A percentile compares a stretch with the other conserved stretches of the same genome.
Conservation (phyloP, 2,329 filamentous ascomycete species). For the Fusarium irregulare region DNA sequence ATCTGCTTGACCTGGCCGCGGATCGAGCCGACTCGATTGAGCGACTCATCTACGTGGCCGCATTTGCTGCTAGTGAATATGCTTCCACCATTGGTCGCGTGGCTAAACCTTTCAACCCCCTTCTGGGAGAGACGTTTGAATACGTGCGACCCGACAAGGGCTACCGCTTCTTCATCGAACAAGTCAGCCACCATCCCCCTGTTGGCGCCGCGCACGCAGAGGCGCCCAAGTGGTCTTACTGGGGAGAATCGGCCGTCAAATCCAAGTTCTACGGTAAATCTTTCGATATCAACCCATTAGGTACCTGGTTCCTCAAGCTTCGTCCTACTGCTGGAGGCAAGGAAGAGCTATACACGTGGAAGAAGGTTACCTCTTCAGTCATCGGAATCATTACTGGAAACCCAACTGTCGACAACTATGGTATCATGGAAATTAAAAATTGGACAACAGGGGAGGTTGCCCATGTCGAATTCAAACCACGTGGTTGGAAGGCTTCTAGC, state of each 20-base stretch:
- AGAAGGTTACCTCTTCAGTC: slow-evolving; percentile 98
- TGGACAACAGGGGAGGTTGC: slow-evolving; percentile 95
- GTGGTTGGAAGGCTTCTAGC: slow-evolving; percentile 94
- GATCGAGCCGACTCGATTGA: slow-evolving; percentile 89
- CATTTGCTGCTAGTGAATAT: slow-evolving; percentile 96
- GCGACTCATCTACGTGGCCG: slow-evolving; percentile 91
- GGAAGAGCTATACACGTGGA: slow-evolving; percentile 96
- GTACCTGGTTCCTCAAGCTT: slow-evolving; percentile 94
- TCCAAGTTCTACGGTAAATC: slow-evolving; percentile 98
- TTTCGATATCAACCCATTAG: slow-evolving; percentile 95
- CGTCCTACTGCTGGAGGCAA: slow-evolving; percentile 79
- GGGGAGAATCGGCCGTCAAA: slow-evolving; percentile 92
- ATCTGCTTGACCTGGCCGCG: slow-evolving; percentile 88
- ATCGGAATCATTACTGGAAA: slow-evolving; percentile 98
- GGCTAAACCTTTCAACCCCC: slow-evolving; percentile 97
- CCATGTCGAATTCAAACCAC: slow-evolving; percentile 89
- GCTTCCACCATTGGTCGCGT: slow-evolving; percentile 96
- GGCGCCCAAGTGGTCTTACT: slow-evolving; percentile 95
- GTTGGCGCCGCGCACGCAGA: slow-evolving; percentile 94
- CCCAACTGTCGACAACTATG: slow-evolving; percentile 97
- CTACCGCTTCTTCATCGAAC: slow-evolving; percentile 98
- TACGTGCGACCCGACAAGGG: slow-evolving; percentile 96
- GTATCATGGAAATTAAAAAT: slow-evolving; percentile 96
- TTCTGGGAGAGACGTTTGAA: slow-evolving; percentile 96
- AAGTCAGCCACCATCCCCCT: slow-evolving; percentile 97